Evolutionary conservation across 345 rosid genomes (phyloP), one percentile per base, ranked within the genome.

Genomic region (Linum lewisii): DNA sequence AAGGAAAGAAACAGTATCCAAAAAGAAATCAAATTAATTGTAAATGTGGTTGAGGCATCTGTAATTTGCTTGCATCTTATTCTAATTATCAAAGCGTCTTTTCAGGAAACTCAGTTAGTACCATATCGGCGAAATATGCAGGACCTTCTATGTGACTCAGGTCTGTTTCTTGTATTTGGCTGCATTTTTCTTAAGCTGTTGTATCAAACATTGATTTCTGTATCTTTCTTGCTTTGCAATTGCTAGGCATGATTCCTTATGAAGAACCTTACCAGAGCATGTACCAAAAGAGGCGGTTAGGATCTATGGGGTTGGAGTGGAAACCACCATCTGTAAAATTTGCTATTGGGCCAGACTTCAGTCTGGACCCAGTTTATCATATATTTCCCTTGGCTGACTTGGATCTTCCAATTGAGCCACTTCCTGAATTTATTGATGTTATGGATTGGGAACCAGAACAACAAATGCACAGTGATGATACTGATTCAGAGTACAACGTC

Each of bases 121-220:
- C 84, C 99, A 23, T 87, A 82, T 66, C 82, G 87, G 18, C 84
- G 99, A 74, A 94, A 94, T 78, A 73, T 94, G 87, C 96, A 90
- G 79, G 99, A 94, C 81, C 84, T 85, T 57, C 97, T 94, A 57
- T 94, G 99, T 67, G 99, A 94, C 73, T 90, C 97, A 65, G 96
- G 99, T 94, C 67, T 68, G 44, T 32, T 60, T 9, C 52, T n/a
- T 51, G 22, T 26, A 13, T 44, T 21, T 34, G 65, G 24, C 44
- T 50, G 53, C 57, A 24, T 10, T 49, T 22, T 38, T 22, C 16
- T 7, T 44, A 7, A 44, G 52, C 19, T 44, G 20, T 54, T 84
- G 1, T 20, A 29, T n/a, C 2, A 11, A 29, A 29, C 10, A 16
- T 11, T 64, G 63, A 55, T 38, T 60, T 47, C 51, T 65, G 69